Conservation (phyloP, 345 rosid genomes). For the Citrus hindsii region DNA sequence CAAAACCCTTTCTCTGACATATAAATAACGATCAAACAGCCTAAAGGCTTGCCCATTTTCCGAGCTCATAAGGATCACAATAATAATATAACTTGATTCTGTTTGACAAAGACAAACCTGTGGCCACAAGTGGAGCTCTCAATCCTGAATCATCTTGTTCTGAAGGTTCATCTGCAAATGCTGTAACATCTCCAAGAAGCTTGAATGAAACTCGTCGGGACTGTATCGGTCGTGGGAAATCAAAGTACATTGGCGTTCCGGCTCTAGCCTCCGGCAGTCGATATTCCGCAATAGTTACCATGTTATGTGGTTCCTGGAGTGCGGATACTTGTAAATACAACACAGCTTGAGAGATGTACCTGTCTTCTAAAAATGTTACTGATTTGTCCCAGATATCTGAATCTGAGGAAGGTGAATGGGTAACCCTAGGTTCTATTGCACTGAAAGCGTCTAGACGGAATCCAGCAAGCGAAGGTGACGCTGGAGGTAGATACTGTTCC, state of each 20-base stretch:
- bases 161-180: slow-evolving; percentile 67
- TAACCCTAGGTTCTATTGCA: slow-evolving; percentile 74
- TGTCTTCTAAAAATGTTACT: slow-evolving; percentile 63
- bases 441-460: slow-evolving; percentile 82
- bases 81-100: slow-evolving; percentile 72
- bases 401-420: slow-evolving; percentile 78
- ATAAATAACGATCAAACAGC: slow-evolving; percentile 31
- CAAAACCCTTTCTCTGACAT: background rate
- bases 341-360: slow-evolving; percentile 76
- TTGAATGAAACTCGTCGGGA: slow-evolving; percentile 52
- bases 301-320: slow-evolving; percentile 68
- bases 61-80: slow-evolving; percentile 74
- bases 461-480: slow-evolving; percentile 74
- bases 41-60: slow-evolving; percentile 90
- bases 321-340: slow-evolving; percentile 77
- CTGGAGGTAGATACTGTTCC: slow-evolving; percentile 33
- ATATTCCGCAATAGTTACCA: slow-evolving; percentile 78
- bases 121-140: slow-evolving; percentile 38
- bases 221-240: slow-evolving; percentile 69
- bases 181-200: slow-evolving; percentile 78
- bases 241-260: slow-evolving; percentile 82
- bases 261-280: slow-evolving; percentile 74
- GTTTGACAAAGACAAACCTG: slow-evolving; percentile 67
- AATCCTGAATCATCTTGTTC: slow-evolving; percentile 54
- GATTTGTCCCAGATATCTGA: slow-evolving; percentile 55